Base-by-base conservation (phyloP, 2,329 filamentous ascomycete genomes). In the Rhinocladiella mackenziei region DNA sequence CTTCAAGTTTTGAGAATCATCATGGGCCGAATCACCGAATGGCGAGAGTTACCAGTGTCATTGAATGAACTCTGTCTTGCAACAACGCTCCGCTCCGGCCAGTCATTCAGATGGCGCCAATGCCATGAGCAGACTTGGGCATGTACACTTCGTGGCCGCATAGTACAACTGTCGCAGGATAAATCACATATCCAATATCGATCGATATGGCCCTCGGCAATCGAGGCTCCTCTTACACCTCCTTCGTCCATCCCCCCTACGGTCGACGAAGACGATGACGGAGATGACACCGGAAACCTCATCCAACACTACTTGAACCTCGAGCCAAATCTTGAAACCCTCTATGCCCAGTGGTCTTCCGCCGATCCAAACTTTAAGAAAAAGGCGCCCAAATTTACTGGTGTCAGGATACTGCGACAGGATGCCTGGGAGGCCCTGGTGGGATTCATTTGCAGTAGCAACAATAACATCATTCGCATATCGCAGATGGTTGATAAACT, bases 371-470 rank as follows among this genome's bases (percentile, higher is more conserved):
- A 97, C 64, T 98, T 98, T 67, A 84, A 82, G 58, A 84, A 83
- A 60, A 87, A 86, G 56, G 91, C 92, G 0, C 83, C 86, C 0
- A 81, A 83, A 43, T 98, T 98, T 63, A 83, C 84, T 0, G 92
- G 94, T 9, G 85, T 98, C 43, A 82, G 92, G 15, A 96, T 98
- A 54, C 70, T 98, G 32, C 86, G 84, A 58, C 92, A 98, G 68
- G 89, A 96, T 70, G 83, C 91, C 1, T 98, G 94, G 92, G 92
- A 98, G 65, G 82, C 92, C 1, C 73, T 98, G 15, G 73, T 98
- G 17, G 83, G 85, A 44, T 98, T 98, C 66, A 98, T 98, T 53
- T 98, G 92, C 74, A 96, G 89, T 66, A 95, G 89, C 67, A 98
- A 98, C 68, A 98, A 98, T 69, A 96, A 98, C 62, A 98, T 98